phyloP scores from a whole-genome alignment of 805 yeast genomes.

The Metschnikowia drakensbergensis region DNA sequence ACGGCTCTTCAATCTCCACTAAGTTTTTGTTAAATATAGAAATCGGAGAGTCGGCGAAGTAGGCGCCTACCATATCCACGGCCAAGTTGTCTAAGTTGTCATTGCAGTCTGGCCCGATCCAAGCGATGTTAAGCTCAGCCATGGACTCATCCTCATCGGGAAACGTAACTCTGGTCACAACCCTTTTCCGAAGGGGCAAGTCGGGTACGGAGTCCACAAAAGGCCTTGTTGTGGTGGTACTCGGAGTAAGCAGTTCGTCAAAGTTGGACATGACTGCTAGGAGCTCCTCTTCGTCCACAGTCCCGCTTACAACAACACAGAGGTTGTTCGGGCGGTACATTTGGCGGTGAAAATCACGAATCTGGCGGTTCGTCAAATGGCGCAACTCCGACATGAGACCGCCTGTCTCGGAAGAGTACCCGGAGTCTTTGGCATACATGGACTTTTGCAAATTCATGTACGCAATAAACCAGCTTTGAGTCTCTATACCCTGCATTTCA shows the following conservation, averaged over 20 bases:
- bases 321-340: constrained; percentile 81
- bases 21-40: constrained; percentile 68
- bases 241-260: constrained; percentile 52
- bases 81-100: constrained; percentile 60
- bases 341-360: constrained; percentile 66
- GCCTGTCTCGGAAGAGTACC: constrained; percentile 92
- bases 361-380: constrained; percentile 64
- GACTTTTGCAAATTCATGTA: constrained; percentile 57
- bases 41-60: constrained; percentile 72
- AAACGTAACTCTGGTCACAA: constrained; percentile 58
- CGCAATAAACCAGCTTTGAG: constrained; percentile 65
- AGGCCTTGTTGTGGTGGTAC: constrained; percentile 54
- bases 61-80: constrained; percentile 63
- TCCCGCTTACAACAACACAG: constrained; percentile 80
- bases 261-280: constrained; percentile 55
- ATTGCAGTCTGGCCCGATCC: constrained; percentile 73
- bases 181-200: constrained; percentile 36
- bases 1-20: constrained; percentile 79
- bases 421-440: constrained; percentile 56
- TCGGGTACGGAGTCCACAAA: constrained; percentile 66
- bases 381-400: constrained; percentile 80
- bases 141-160: constrained; percentile 86
- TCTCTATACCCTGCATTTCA: constrained; percentile 94
- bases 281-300: constrained; percentile 73
- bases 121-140: constrained; percentile 69